Base-by-base conservation (phyloP, 306 rosid species). In the Acacia crassicarpa region DNA sequence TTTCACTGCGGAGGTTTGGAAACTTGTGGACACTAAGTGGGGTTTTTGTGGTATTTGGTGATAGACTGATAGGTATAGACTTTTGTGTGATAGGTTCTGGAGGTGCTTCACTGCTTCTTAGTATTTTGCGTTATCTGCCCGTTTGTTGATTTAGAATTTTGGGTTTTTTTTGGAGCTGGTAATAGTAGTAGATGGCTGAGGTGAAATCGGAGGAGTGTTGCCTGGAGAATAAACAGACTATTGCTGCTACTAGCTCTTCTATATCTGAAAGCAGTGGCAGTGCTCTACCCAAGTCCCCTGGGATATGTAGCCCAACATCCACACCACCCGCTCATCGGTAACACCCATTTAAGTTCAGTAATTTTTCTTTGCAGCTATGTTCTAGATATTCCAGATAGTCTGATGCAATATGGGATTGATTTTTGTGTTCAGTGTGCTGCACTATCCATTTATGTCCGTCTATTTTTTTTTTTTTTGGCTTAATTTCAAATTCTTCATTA, bases 151-250 rank as follows among this genome's bases (percentile, higher is more conserved):
- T 15, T 76, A 59, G 86, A 85, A 84, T 84, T 87, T 87, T 81
- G 85, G 83, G 82, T 82, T 81, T 90, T 86, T 32, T 32, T 91
- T 86, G 79, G 85, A 77, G 86, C 76, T 88, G 87, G 49, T 83
- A 79, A 54, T 78, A 85, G 89, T 85, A 88, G 85, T 85, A 83
- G 76, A 92, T 92, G 95, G 88, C 81, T 51, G 98, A 80, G 80
- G 78, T 68, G 80, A 89, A 89, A 83, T 80, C 82, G 19, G 98
- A 92, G 85, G 98, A 90, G 88, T 83, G 87, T 80, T 95, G 96
- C 87, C 87, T 82, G 75, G 99, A 89, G 92, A 95, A 93, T 91
- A 95, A 91, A 78, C 97, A 93, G 87, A 83, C 92, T 25, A 87
- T 90, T 15, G 93, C 92, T 71, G 94, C 94, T 68, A 86, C 97